Conservation (phyloP, 768 basidiomycete genomes). For the Dentipellis fragilis region DNA sequence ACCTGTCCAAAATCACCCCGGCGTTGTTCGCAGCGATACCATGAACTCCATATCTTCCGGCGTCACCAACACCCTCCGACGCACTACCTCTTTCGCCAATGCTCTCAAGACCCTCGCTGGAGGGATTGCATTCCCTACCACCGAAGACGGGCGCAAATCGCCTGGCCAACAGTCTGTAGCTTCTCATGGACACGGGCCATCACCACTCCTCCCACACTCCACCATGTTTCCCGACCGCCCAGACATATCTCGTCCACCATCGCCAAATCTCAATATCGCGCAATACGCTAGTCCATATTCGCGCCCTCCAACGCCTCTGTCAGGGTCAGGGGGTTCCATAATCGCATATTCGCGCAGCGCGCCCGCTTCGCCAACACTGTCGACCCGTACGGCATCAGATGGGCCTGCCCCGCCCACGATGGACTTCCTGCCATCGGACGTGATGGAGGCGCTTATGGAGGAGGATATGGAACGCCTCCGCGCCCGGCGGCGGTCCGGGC, state of each 20-base stretch:
- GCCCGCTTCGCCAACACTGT: conserved; percentile 21
- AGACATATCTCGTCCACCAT: conserved; percentile 59
- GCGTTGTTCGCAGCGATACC: conserved; percentile 48
- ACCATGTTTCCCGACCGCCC: conserved; percentile 20
- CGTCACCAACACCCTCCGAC: conserved; percentile 57
- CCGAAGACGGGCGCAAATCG: conserved; percentile 41
- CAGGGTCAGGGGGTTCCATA: background rate
- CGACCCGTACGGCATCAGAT: conserved; percentile 14
- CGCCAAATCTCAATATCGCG: conserved; percentile 69
- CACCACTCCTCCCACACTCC: conserved; percentile 9
- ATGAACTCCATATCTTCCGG: conserved; percentile 52
- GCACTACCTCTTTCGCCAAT: conserved; percentile 76
- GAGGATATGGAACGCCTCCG: conserved; percentile 90
- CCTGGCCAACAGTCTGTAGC: conserved; percentile 22
- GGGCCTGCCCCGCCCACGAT: conserved; percentile 24
- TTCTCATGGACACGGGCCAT: conserved; percentile 8
- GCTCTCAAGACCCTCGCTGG: conserved; percentile 63
- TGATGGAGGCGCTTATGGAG: conserved; percentile 84
- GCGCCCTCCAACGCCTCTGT: conserved; percentile 33
- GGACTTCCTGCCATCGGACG: conserved; percentile 63
- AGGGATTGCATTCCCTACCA: conserved; percentile 58
- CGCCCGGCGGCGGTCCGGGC: conserved; percentile 43
- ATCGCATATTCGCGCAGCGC: conserved; percentile 11
- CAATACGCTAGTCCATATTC: conserved; percentile 74
- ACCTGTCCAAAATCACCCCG: conserved; percentile 38